Evolutionary conservation across 768 basidiomycete genomes (phyloP).

Genomic region (Boletus vinaceobasis): DNA sequence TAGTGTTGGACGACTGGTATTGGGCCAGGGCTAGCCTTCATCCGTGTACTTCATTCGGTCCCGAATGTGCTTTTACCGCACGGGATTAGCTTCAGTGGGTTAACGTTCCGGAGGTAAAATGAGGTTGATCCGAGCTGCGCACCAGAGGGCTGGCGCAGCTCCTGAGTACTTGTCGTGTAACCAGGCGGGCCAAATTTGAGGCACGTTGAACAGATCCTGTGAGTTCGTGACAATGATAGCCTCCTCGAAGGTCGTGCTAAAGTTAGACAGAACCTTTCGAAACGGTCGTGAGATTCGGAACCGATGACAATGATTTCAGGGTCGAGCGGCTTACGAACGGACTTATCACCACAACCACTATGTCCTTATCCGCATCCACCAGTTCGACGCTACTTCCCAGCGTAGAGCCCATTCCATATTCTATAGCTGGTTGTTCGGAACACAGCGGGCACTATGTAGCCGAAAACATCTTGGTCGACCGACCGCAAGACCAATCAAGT

Average conservation of each 20-base stretch:
- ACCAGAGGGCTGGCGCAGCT: background rate
- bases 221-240: too few species aligned
- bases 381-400: conserved; percentile 6
- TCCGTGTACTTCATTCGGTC: too few species aligned
- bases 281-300: background rate
- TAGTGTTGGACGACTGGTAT: background rate
- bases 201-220: background rate
- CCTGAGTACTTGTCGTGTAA: background rate
- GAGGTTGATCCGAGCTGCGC: background rate
- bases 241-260: background rate
- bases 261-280: background rate
- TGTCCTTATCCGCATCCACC: conserved; percentile 5
- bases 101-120: background rate
- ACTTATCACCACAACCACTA: background rate
- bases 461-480: conserved; percentile 65
- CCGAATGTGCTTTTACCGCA: too few species aligned
- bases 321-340: background rate
- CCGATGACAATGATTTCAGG: background rate
- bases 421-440: conserved; percentile 59
- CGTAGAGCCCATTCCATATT: conserved; percentile 39
- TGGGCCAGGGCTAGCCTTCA: background rate
- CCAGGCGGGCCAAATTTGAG: background rate
- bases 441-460: conserved; percentile 69
- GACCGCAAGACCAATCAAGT: conserved; percentile 60
- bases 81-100: background rate